Conservation (phyloP, 2,329 filamentous ascomycete species). For the Xenosphaeropsis pyriputrescens region DNA sequence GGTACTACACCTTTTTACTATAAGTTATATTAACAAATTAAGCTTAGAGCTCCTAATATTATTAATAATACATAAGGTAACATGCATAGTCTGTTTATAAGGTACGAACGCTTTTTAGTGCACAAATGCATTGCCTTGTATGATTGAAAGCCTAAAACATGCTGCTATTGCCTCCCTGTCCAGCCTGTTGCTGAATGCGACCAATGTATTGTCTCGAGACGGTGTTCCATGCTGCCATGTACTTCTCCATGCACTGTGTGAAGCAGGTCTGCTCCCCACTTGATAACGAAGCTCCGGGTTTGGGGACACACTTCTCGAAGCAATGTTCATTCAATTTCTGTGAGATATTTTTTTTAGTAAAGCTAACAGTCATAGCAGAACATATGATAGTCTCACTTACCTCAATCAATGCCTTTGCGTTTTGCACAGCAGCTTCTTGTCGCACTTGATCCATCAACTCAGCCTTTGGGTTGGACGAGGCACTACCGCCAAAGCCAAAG, state of each 20-base stretch:
- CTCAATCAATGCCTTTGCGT: conserved; percentile 56
- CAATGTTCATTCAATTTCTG: conserved; percentile 73
- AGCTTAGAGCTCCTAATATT: too few relatives aligned
- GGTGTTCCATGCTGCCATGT: conserved; percentile 67
- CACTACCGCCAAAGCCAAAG: conserved; percentile 8
- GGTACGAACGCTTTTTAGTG: too few relatives aligned
- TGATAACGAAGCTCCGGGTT: conserved; percentile 52
- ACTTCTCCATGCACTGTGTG: conserved; percentile 71
- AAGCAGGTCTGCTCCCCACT: conserved; percentile 57
- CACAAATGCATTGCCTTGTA: too few relatives aligned
- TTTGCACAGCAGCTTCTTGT: conserved; percentile 48
- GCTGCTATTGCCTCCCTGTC: conserved; percentile 10
- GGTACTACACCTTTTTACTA: too few relatives aligned
- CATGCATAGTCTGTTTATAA: too few relatives aligned
- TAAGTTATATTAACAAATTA: too few relatives aligned
- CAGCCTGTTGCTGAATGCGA: conserved; percentile 15
- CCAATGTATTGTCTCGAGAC: conserved; percentile 54
- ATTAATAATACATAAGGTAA: too few relatives aligned
- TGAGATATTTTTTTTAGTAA: not conserved
- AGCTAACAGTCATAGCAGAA: not conserved
- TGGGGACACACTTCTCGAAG: conserved; percentile 63
- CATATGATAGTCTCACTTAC: conserved; percentile 24
- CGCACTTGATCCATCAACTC: conserved; percentile 35
- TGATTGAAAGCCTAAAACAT: conserved; percentile 10
- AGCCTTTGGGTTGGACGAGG: conserved; percentile 12